Conservation (phyloP, 768 basidiomycete species). For the Chalciporus piperatus region DNA sequence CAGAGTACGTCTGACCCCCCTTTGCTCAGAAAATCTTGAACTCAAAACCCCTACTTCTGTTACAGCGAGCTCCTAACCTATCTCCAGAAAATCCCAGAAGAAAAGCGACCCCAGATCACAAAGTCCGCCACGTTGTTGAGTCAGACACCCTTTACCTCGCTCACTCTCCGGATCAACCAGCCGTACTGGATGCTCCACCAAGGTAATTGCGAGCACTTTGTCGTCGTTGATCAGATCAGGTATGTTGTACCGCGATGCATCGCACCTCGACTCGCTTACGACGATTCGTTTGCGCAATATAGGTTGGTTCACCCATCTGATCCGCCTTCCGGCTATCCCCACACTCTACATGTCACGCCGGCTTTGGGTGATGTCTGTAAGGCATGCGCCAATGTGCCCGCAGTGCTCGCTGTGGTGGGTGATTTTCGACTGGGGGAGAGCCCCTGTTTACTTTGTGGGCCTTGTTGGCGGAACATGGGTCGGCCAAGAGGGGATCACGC, state of each 20-base stretch:
- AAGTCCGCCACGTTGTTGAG: conserved; percentile 44
- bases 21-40: not conserved
- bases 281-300: not conserved
- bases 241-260: conserved; percentile 15
- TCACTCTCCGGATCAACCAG: conserved; percentile 61
- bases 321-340: conserved; percentile 56
- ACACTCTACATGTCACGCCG: conserved; percentile 65
- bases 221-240: conserved; percentile 76
- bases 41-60: not conserved
- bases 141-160: conserved; percentile 49
- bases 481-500: conserved; percentile 39
- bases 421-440: conserved; percentile 77
- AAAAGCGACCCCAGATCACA: conserved; percentile 29
- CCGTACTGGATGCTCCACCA: conserved; percentile 83
- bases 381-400: conserved; percentile 68
- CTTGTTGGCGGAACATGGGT: conserved; percentile 76
- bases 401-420: conserved; percentile 61
- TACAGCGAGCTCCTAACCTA: conserved; percentile 48
- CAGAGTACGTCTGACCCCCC: conserved; percentile 40
- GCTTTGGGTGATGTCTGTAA: conserved; percentile 61
- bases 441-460: conserved; percentile 68
- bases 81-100: conserved; percentile 31
- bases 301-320: conserved; percentile 65
- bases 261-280: conserved; percentile 1
- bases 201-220: conserved; percentile 80